Evolutionary conservation across 108 stramenopile species (phyloP), one percentile per base, ranked within the genome.

Genomic region (Cafeteria roenbergensis): DNA sequence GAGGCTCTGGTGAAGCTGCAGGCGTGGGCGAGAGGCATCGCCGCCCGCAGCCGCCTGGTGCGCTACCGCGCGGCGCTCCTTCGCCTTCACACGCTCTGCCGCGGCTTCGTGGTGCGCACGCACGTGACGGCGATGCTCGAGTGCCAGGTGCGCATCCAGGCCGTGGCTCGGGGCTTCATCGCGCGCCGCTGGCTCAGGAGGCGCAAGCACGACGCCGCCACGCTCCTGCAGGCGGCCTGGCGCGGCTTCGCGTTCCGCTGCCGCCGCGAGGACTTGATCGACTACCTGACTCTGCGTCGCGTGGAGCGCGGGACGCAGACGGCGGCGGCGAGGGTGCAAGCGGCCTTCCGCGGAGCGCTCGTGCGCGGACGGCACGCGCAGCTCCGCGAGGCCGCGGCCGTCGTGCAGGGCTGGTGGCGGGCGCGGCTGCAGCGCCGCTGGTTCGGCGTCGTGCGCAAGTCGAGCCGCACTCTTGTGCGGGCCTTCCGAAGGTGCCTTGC

Each of bases 41-140:
- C 24, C 29, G 2, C 17, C 59, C 22, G 59, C 20, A 2, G 29
- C 22, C 22, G 37, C 24, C 30, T 28, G 20, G 3, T 24, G 2
- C 20, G 29, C 24, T 22, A 2, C 20, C 22, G n/a, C 17, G 30
- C 2, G 20, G n/a, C 20, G 17, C 24, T 61, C 17, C 29, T 2
- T 2, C 37, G 9, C 20, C 59, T 61, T 6, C 59, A 61, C 59
- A 32, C 59, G 2, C 59, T 61, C 17, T 8, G 20, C 29, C 22
- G 59, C 17, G 59, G 59, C 2, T 28, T 24, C 29, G n/a, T 61
- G 21, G 59, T 61, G 59, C 59, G 59, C 24, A 9, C 9, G 24
- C 59, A 61, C n/a, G 59, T 61, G 20, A 8, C 30, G 59, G 59
- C 59, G 17, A 61, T 61, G 59, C 2, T 61, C 17, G 59, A 32